These are phyloP conservation scores for Fomes fomentarius DNA, from an alignment of 1,284 basidiomycete genomes.

Conservation along the genomic window DNA sequence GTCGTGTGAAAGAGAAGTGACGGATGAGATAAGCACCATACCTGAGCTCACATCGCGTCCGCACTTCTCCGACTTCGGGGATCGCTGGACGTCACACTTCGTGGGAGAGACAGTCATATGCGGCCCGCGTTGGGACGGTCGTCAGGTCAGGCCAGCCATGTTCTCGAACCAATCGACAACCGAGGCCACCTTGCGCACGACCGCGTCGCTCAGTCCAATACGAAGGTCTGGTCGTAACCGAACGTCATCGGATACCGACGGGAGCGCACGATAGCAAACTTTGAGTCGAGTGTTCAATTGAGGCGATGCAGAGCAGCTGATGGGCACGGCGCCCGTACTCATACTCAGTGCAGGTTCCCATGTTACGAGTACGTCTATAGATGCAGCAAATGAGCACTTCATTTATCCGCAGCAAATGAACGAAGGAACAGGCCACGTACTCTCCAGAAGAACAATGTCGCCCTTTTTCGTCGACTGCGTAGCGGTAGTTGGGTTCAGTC, in stretches of 20 bases:
- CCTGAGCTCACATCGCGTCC: neutral
- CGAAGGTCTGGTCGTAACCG: slow-evolving; percentile 71
- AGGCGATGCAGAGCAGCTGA: slow-evolving; percentile 64
- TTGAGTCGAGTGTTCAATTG: slow-evolving; percentile 59
- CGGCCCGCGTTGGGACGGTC: no score
- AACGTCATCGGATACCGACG: slow-evolving; percentile 59
- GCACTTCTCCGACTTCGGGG: neutral
- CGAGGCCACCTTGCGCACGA: slow-evolving; percentile 65
- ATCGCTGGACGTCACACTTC: neutral
- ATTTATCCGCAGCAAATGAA: slow-evolving; percentile 2
- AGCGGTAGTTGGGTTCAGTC: slow-evolving; percentile 22
- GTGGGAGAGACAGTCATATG: no score
- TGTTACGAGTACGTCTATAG: slow-evolving; percentile 51
- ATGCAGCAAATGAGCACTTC: neutral
- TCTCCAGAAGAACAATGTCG: slow-evolving; percentile 68
- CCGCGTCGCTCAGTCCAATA: slow-evolving; percentile 66
- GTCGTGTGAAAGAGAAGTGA: neutral
- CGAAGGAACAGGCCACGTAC: slow-evolving; percentile 45
- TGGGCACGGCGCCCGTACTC: slow-evolving; percentile 28
- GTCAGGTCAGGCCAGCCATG: no score
- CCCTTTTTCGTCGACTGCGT: slow-evolving; percentile 57
- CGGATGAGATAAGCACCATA: neutral
- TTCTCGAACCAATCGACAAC: no score
- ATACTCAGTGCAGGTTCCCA: slow-evolving; percentile 41
- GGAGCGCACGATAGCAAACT: slow-evolving; percentile 79